Evolutionary conservation across 805 yeast species (phyloP).

Genomic region (Myxozyma udenii): DNA sequence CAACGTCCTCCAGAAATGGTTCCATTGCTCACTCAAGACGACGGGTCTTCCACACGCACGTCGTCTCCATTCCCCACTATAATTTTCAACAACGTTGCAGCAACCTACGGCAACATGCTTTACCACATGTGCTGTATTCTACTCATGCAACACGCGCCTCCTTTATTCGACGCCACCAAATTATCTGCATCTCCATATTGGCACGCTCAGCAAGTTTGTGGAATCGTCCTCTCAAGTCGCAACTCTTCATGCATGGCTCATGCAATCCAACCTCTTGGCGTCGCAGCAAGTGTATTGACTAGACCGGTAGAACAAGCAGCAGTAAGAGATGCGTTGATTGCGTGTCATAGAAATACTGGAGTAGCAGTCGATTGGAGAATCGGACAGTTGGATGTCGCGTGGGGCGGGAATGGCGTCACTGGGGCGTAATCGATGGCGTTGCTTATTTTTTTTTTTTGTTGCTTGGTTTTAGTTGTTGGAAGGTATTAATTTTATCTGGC

Average conservation of each 20-base stretch:
- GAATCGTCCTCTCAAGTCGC: constrained; percentile 38
- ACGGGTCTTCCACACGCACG: constrained; percentile 11
- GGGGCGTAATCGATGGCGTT: too few relatives aligned
- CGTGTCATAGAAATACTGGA: too few relatives aligned
- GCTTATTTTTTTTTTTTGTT: too few relatives aligned
- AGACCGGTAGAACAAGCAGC: background rate
- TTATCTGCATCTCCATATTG: constrained; percentile 38
- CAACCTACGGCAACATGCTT: constrained; percentile 40
- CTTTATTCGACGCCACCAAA: constrained; percentile 36
- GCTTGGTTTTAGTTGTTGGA: too few relatives aligned
- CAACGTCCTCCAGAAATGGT: constrained; percentile 41
- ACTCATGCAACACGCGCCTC: constrained; percentile 43
- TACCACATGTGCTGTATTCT: constrained; percentile 44
- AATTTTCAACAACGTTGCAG: constrained; percentile 37
- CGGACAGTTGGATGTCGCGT: too few relatives aligned
- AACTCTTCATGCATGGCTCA: constrained; percentile 19
- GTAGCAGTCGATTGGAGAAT: too few relatives aligned
- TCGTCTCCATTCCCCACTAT: constrained; percentile 43
- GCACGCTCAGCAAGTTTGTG: constrained; percentile 45
- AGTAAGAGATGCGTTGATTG: too few relatives aligned
- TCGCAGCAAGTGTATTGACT: background rate
- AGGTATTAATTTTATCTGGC: too few relatives aligned
- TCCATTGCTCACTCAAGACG: constrained; percentile 37
- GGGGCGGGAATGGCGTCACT: too few relatives aligned
- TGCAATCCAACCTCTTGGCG: background rate